Evolutionary conservation across 441 rosid genomes (phyloP).

Genomic region (Erysimum cheiri): DNA sequence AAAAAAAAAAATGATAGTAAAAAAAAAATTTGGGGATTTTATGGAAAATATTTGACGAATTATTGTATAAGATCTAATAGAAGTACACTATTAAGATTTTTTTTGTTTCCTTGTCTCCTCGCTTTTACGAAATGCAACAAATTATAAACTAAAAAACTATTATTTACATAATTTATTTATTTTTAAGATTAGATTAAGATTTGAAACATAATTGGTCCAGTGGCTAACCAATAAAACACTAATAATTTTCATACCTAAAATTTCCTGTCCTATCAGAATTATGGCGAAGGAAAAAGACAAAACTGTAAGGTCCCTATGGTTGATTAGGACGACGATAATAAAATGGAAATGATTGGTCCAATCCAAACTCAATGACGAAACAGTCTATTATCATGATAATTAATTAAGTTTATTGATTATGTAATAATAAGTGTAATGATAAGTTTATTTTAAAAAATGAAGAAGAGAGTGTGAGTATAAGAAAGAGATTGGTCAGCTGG

Average conservation of each 20-base stretch:
- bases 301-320: slow-evolving; percentile 5
- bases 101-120: too few relatives aligned
- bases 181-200: not conserved
- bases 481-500: not conserved
- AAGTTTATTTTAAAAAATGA: not conserved
- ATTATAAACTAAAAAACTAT: not conserved
- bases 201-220: not conserved
- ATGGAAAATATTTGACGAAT: not conserved
- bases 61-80: not conserved
- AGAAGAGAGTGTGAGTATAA: not conserved
- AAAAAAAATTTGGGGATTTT: not conserved
- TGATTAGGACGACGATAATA: slow-evolving; percentile 7
- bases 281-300: slow-evolving; percentile 1
- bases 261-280: not conserved
- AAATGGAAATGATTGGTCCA: slow-evolving; percentile 11
- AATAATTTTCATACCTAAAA: not conserved
- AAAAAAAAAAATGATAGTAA: too few relatives aligned
- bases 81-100: too few relatives aligned
- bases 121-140: not conserved
- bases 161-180: not conserved
- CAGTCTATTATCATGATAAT: not conserved
- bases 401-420: not conserved
- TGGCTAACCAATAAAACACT: not conserved
- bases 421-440: too few relatives aligned
- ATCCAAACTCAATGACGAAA: slow-evolving; percentile 16